Evolutionary conservation across 192 early-diverging fungal species (phyloP), one percentile per base, ranked within the genome.

Genomic region (Rhizophagus sp.): DNA sequence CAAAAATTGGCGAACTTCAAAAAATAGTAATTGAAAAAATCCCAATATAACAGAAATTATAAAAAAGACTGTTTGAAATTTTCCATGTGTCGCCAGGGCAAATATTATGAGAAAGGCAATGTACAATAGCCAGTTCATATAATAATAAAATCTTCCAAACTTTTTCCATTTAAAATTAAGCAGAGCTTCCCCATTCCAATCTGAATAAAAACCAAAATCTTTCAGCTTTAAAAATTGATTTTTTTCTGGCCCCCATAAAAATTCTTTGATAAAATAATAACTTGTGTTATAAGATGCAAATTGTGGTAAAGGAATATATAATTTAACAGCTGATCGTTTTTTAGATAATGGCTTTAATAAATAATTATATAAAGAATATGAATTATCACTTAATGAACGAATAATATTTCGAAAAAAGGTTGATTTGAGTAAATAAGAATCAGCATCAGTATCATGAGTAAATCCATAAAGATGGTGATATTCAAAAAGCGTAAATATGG

Each of bases 91-190:
- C 22, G 47, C 70, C 8, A 72, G 12, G 13, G 70, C 1, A 72
- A 72, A 72, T 1, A 0, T 47, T 47, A 72, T 39, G 15, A 72
- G 17, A 49, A 49, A 72, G 19, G 27, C 5, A 8, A 25, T 24
- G 22, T 49, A 72, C 19, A 50, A 7, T 6, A 72, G 22, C 47
- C 70, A 41, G n/a, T 44, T 72, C 27, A 10, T 17, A 22, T 1
- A 24, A 25, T 72, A 72, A 49, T 49, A 72, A 24, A 19, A 12
- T 72, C 9, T 49, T 24, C 70, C 70, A 72, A 72, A 72, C 22
- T 6, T 50, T 44, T 49, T 47, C 70, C 70, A 72, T 72, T 72
- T 72, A 27, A 72, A 72, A 44, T 72, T 72, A 25, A 72, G 9
- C 41, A 72, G 10, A 25, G 70, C 39, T 72, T 72, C 70, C 0